Base-by-base conservation (phyloP, 768 basidiomycete species). In the Lactarius tabidus region DNA sequence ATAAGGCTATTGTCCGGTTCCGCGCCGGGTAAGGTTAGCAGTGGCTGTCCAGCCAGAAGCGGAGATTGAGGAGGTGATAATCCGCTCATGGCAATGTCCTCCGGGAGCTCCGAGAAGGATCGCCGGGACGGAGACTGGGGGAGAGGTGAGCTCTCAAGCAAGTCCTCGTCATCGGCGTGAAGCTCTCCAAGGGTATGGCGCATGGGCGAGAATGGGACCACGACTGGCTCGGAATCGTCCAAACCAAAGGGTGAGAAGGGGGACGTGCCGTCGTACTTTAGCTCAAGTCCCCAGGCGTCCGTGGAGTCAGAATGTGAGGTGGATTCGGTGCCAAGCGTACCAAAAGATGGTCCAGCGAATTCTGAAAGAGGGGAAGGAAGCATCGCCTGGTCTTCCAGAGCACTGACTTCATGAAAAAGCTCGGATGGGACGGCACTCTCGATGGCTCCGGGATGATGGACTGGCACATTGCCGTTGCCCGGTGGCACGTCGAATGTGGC, bases 11-110 rank as follows among this genome's bases (percentile, higher is more conserved):
- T 75, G 63, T 80, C 80, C 7, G 73, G 75, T n/a, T 79, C 79
- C 28, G 74, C 80, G 6, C 79, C 79, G 1, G 79, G 80, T 14
- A 80, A 75, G 1, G 78, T 77, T 29, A 79, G 59, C 17, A 80
- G 65, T 5, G 69, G 66, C 33, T 33, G 66, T 33, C 66, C 66
- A 29, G 57, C 12, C 14, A 56, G 52, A 17, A 60, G 39, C n/a
- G 56, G 54, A 15, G 61, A 55, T 54, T 61, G 29, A n/a, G 51
- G 60, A 3, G 65, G 48, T n/a, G 43, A 35, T 2, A 28, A 38
- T 18, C 48, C 54, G 9, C 59, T 39, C 57, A 56, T 56, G 2
- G 17, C 10, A 18, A 12, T 36, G 54, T 68, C 69, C n/a, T 69
- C 67, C 38, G 67, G 60, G 26, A 69, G 67, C 26, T 68, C 63